phyloP scores from a whole-genome alignment of 2,329 filamentous ascomycete genomes.

The Aspergillus chevalieri region DNA sequence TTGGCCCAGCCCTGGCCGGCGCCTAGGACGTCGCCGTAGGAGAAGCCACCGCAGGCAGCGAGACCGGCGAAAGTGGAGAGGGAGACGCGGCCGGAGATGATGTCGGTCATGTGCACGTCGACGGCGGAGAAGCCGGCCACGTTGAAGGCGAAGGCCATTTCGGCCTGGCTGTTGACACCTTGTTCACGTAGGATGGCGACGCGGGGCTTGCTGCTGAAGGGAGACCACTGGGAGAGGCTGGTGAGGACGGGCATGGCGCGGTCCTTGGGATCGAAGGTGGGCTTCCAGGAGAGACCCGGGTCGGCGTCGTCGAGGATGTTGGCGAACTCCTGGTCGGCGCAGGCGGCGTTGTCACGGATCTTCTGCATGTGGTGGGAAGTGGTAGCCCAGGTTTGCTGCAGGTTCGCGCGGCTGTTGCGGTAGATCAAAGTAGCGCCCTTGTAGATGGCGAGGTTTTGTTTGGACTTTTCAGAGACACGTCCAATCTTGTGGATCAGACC shows the following conservation, averaged over 20 bases:
- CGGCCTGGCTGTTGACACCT: constrained; percentile 90
- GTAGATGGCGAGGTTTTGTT: constrained; percentile 71
- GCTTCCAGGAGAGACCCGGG: constrained; percentile 76
- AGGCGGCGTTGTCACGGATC: constrained; percentile 78
- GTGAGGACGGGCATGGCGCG: constrained; percentile 64
- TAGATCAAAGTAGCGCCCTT: constrained; percentile 65
- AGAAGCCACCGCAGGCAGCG: constrained; percentile 95
- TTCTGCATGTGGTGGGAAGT: constrained; percentile 91
- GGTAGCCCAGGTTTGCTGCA: constrained; percentile 82
- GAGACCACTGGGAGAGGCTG: constrained; percentile 51
- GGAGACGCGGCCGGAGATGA: constrained; percentile 70
- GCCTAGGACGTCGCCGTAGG: constrained; percentile 84
- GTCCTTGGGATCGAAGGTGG: constrained; percentile 74
- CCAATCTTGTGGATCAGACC: constrained; percentile 81
- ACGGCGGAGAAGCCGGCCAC: constrained; percentile 85
- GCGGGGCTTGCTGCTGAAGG: constrained; percentile 59
- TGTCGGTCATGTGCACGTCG: constrained; percentile 94
- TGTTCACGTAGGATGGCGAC: constrained; percentile 94
- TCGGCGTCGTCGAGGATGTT: constrained; percentile 69
- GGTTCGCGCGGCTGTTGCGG: constrained; percentile 60
- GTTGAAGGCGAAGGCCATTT: constrained; percentile 96
- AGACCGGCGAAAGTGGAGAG: constrained; percentile 79
- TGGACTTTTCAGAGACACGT: constrained; percentile 58
- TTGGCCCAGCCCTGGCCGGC: constrained; percentile 97
- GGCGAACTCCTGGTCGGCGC: constrained; percentile 76